A percentile compares a stretch with the other conserved stretches of the same genome.
phyloP scores from a whole-genome alignment of 768 basidiomycete species.

The Gymnopilus dilepis region DNA sequence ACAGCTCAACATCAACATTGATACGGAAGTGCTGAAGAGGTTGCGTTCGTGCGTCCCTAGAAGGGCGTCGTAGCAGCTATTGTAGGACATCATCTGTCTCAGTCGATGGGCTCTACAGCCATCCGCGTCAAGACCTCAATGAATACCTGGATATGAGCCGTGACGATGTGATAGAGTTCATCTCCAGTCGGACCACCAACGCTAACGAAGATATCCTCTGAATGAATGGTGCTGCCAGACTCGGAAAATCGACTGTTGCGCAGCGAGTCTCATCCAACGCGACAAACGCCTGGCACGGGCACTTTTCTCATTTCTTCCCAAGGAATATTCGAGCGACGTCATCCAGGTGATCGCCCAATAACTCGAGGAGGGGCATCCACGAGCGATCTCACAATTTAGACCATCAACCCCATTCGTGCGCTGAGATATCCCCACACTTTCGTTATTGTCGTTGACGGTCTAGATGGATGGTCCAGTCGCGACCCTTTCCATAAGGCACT shows the following conservation, averaged over 20 bases:
- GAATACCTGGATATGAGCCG: constrained; percentile 3
- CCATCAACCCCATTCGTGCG: background rate
- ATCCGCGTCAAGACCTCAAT: background rate
- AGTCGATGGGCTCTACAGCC: background rate
- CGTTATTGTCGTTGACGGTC: background rate
- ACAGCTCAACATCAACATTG: background rate
- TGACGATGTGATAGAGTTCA: background rate
- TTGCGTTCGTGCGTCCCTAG: background rate
- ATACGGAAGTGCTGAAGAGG: background rate
- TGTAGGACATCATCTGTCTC: background rate
- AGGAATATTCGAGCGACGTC: background rate
- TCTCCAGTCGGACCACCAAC: background rate
- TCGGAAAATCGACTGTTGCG: constrained; percentile 7
- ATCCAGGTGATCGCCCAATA: background rate
- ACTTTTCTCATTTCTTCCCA: background rate
- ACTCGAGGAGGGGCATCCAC: background rate
- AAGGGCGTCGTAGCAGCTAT: too few relatives aligned
- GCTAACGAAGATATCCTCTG: background rate
- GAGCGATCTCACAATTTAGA: background rate
- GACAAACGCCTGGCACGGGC: background rate
- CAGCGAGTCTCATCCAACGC: background rate
- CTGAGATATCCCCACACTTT: background rate
- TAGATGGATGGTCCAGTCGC: background rate
- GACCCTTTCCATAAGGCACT: background rate
- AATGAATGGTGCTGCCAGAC: constrained; percentile 1